These are phyloP conservation scores for Claviceps paspali DNA, from an alignment of 2,329 filamentous ascomycete species.

Conservation along the genomic window DNA sequence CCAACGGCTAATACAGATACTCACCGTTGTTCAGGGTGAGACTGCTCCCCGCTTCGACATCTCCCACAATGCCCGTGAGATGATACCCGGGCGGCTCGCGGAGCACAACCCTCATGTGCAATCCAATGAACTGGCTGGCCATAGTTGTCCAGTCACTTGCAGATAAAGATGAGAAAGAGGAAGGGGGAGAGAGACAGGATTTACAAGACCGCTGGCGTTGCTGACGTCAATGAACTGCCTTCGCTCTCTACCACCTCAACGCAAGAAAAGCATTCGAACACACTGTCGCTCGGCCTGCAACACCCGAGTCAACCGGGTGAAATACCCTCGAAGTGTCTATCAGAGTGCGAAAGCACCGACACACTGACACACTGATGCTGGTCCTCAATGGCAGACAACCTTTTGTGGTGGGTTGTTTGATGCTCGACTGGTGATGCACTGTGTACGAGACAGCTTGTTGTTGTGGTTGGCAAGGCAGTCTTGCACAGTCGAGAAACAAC, in stretches of 20 bases:
- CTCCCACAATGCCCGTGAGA: constrained; percentile 55
- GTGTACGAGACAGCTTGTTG: background rate
- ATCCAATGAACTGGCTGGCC: constrained; percentile 56
- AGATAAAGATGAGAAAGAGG: background rate
- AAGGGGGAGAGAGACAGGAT: background rate
- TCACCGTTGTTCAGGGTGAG: constrained; percentile 59
- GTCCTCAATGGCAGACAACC: background rate
- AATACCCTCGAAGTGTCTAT: background rate
- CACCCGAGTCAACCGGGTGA: background rate
- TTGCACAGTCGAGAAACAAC: too few species aligned
- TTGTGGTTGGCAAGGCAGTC: background rate
- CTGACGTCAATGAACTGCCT: background rate
- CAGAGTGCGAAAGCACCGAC: too few species aligned
- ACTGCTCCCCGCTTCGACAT: constrained; percentile 50
- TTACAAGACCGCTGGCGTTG: background rate
- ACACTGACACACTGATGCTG: background rate
- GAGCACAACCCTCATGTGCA: constrained; percentile 61
- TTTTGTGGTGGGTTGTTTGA: background rate
- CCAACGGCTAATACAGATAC: constrained; percentile 8
- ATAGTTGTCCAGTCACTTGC: constrained; percentile 9
- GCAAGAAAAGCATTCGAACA: background rate
- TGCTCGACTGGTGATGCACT: background rate
- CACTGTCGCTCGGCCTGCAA: background rate
- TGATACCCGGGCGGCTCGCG: constrained; percentile 46
- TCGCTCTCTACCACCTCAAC: background rate